These are phyloP conservation scores for Cystobasidiaceae sp. DNA, from an alignment of 1,284 basidiomycete species.

Conservation along the genomic window DNA sequence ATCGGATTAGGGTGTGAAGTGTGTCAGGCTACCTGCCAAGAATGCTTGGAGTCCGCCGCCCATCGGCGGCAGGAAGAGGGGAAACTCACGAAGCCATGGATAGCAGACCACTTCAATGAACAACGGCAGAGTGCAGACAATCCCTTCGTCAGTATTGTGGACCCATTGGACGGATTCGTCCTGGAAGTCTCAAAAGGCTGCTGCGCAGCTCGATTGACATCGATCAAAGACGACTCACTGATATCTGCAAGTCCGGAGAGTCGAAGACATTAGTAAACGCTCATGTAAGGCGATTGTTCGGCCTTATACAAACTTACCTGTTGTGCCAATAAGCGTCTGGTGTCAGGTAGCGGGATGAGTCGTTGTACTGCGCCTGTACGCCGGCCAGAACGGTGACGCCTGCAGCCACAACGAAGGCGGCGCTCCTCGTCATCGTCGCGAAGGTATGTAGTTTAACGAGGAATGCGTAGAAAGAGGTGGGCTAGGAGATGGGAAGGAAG, in stretches of 20 bases:
- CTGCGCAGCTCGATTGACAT: neutral
- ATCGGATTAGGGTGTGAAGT: too few relatives aligned
- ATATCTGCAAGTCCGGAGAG: conserved; percentile 15
- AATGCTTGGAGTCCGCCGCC: too few relatives aligned
- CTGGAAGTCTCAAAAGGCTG: neutral
- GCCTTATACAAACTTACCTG: neutral
- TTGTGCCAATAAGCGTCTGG: conserved; percentile 21
- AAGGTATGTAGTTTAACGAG: too few relatives aligned
- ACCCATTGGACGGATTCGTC: neutral
- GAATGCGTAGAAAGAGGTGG: too few relatives aligned
- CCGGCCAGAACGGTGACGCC: neutral
- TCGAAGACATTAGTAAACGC: too few relatives aligned
- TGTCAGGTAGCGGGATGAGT: conserved; percentile 11
- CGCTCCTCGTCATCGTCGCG: neutral
- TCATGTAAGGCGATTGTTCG: neutral
- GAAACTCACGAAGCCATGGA: conserved; percentile 26
- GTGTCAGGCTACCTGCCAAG: too few relatives aligned
- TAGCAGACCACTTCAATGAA: conserved; percentile 20
- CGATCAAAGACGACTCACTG: neutral
- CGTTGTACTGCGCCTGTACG: conserved; percentile 6
- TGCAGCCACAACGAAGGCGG: neutral
- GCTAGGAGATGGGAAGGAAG: too few relatives aligned
- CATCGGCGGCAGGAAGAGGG: too few relatives aligned
- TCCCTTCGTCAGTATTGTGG: neutral
- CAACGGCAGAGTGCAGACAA: neutral